phyloP scores from a whole-genome alignment of 768 basidiomycete species.

The Phallus indusiatus region DNA sequence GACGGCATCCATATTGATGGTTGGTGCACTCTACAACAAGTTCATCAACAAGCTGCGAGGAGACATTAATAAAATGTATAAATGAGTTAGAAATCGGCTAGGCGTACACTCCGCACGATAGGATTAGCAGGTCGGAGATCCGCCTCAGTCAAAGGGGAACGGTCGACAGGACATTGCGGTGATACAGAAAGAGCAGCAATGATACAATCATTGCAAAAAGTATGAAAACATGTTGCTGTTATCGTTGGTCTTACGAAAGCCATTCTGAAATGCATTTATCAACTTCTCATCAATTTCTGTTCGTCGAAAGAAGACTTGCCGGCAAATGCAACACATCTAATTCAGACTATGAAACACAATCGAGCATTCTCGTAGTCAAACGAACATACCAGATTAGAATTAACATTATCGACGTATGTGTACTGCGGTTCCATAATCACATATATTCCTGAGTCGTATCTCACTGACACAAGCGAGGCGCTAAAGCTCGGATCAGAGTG shows the following conservation, averaged over 20 bases:
- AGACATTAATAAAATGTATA: slow-evolving; percentile 6
- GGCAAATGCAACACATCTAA: slow-evolving; percentile 73
- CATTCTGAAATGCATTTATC: slow-evolving; percentile 29
- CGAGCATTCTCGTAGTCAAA: neutral
- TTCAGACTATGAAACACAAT: slow-evolving; percentile 6
- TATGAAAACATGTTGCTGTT: slow-evolving; percentile 69
- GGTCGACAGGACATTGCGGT: slow-evolving; percentile 76
- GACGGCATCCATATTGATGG: slow-evolving; percentile 44
- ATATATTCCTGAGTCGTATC: neutral
- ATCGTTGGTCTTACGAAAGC: slow-evolving; percentile 74
- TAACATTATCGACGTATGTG: slow-evolving; percentile 53
- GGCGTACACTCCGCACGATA: slow-evolving; percentile 63
- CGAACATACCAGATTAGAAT: slow-evolving; percentile 54
- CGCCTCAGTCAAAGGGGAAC: slow-evolving; percentile 49
- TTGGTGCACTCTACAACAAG: slow-evolving; percentile 65
- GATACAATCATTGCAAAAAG: slow-evolving; percentile 82
- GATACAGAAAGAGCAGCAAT: slow-evolving; percentile 55
- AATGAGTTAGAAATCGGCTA: neutral
- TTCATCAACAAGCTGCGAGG: slow-evolving; percentile 68
- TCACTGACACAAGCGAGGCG: neutral
- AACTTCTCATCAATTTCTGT: neutral
- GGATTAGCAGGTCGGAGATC: slow-evolving; percentile 62
- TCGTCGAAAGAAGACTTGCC: slow-evolving; percentile 26
- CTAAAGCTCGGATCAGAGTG: neutral
- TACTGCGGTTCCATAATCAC: slow-evolving; percentile 22